A percentile compares a stretch with the other conserved stretches of the same genome.
phyloP scores from a whole-genome alignment of 2,329 filamentous ascomycete genomes.

The Trichoderma pleuroti region DNA sequence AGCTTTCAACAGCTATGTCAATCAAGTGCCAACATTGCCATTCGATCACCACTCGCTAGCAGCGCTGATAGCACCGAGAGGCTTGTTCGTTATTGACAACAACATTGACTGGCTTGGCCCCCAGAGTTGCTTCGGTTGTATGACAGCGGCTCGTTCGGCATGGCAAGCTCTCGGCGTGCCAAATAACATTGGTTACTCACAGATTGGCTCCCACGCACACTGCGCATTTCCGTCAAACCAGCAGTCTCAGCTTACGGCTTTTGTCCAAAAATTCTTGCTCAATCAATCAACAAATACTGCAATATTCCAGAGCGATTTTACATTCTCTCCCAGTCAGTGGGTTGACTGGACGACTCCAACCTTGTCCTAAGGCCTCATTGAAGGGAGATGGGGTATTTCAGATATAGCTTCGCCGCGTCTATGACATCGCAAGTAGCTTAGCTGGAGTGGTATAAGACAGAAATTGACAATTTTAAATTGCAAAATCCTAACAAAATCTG shows the following conservation, averaged over 20 bases:
- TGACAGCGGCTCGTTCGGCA: conserved; percentile 4
- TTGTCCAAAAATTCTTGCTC: conserved; percentile 4
- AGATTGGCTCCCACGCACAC: conserved; percentile 10
- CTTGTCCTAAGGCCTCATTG: background rate
- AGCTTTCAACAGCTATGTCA: conserved; percentile 2
- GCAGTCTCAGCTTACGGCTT: conserved; percentile 3
- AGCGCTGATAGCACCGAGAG: background rate
- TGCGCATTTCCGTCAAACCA: conserved; percentile 5
- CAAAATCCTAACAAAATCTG: too few relatives aligned
- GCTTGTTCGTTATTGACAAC: background rate
- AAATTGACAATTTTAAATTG: background rate
- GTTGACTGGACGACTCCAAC: background rate
- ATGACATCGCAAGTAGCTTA: background rate
- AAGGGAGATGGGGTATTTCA: background rate
- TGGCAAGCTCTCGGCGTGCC: conserved; percentile 4
- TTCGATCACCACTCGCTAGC: conserved; percentile 2
- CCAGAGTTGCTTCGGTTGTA: conserved; percentile 7
- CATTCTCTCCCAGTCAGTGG: background rate
- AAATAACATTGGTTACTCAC: conserved; percentile 1
- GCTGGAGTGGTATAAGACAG: background rate
- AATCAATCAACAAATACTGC: background rate
- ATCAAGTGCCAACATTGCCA: background rate
- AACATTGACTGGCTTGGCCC: conserved; percentile 10
- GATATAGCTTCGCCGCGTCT: background rate
- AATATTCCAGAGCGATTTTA: conserved; percentile 5